These are phyloP conservation scores for Phytophthora sp. DNA, from an alignment of 352 stramenopile species.

Conservation along the genomic window DNA sequence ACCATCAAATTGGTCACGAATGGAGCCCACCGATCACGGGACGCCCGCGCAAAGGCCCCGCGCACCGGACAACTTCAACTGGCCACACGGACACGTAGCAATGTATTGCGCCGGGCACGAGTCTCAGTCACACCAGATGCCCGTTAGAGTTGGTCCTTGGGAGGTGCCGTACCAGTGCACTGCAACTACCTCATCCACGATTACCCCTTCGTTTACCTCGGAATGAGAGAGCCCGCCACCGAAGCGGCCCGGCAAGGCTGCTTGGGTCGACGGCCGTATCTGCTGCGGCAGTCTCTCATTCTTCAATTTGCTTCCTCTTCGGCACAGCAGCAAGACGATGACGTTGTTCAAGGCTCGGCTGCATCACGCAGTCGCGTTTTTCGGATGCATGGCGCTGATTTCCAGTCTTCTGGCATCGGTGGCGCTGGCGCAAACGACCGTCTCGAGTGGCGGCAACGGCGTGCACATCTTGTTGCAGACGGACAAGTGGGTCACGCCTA, in stretches of 20 bases:
- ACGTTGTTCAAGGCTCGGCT: slow-evolving; percentile 19
- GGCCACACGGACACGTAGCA: slow-evolving; percentile 1
- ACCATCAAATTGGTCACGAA: no score
- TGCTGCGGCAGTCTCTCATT: slow-evolving; percentile 17
- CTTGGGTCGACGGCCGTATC: no score
- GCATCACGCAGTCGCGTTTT: slow-evolving; percentile 4
- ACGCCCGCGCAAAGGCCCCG: slow-evolving; percentile 1
- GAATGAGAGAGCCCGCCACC: no score
- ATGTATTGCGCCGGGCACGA: no score
- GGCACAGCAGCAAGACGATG: slow-evolving; percentile 20
- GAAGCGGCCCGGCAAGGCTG: no score
- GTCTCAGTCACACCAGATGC: no score
- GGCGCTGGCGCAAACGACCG: slow-evolving; percentile 16
- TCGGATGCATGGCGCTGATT: slow-evolving; percentile 16
- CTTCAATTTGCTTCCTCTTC: slow-evolving; percentile 25
- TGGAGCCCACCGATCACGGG: no score
- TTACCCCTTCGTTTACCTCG: no score
- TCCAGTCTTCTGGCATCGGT: slow-evolving; percentile 7
- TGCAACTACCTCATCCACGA: not conserved
- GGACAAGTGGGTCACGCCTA: slow-evolving; percentile 33
- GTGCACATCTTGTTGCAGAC: slow-evolving; percentile 39
- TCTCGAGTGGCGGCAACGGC: slow-evolving; percentile 31
- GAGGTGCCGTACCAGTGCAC: not conserved
- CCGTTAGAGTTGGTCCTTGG: slow-evolving; percentile 5
- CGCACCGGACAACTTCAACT: slow-evolving; percentile 24